Evolutionary conservation across 2,329 filamentous ascomycete species (phyloP).

Genomic region (Thermothelomyces thermophilus): DNA sequence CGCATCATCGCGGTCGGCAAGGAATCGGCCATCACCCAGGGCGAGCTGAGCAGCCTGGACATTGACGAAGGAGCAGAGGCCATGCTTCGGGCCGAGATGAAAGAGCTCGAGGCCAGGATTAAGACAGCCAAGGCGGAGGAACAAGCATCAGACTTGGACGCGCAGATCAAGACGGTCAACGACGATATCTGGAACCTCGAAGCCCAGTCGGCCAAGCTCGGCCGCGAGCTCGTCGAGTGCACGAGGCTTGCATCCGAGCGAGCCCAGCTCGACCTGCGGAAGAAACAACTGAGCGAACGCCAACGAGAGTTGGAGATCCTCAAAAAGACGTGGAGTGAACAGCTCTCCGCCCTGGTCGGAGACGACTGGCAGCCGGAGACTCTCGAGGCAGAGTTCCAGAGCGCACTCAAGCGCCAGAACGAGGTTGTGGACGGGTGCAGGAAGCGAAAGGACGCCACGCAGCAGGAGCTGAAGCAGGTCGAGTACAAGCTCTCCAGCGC

Average conservation of each 20-base stretch:
- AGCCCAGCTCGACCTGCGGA: conserved; percentile 75
- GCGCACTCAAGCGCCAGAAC: conserved; percentile 50
- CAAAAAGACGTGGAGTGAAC: conserved; percentile 64
- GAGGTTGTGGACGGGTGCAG: conserved; percentile 57
- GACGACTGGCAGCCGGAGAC: conserved; percentile 60
- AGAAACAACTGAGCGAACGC: conserved; percentile 69
- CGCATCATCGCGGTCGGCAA: conserved; percentile 69
- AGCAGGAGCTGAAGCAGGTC: conserved; percentile 67
- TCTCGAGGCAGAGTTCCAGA: conserved; percentile 65
- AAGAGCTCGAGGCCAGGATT: conserved; percentile 60
- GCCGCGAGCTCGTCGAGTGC: conserved; percentile 74
- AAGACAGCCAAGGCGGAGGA: conserved; percentile 56
- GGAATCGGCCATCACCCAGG: conserved; percentile 59
- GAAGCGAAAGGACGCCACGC: conserved; percentile 61
- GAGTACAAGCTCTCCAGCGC: conserved; percentile 64
- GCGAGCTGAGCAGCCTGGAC: conserved; percentile 62
- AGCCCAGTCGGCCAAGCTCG: conserved; percentile 62
- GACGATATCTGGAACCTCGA: conserved; percentile 62
- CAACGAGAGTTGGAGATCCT: conserved; percentile 72
- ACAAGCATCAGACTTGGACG: conserved; percentile 60
- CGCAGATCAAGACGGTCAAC: conserved; percentile 60
- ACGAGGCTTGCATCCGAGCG: conserved; percentile 75
- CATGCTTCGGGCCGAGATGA: conserved; percentile 65
- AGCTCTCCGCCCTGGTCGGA: conserved; percentile 60
- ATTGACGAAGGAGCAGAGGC: conserved; percentile 82